A percentile compares a stretch with the other conserved stretches of the same genome.
These are phyloP conservation scores for Tuber magnatum DNA, from an alignment of 495 filamentous ascomycete genomes.

Conservation along the genomic window DNA sequence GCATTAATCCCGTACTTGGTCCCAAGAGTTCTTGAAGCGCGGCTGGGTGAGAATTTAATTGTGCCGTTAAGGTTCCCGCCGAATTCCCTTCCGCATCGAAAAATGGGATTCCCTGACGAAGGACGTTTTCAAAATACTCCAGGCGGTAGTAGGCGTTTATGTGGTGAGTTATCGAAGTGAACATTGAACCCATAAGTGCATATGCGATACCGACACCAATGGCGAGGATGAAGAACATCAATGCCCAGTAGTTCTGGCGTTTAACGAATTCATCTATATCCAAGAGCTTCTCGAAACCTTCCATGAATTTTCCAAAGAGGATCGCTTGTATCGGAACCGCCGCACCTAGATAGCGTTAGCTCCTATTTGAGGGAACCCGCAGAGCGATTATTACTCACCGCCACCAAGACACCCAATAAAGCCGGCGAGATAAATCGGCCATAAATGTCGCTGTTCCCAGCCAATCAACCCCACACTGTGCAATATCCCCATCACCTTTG, in stretches of 20 bases:
- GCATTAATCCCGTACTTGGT: constrained; percentile 49
- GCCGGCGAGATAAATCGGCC: constrained; percentile 25
- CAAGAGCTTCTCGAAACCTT: constrained; percentile 35
- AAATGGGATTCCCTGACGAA: constrained; percentile 48
- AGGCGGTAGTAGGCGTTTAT: constrained; percentile 40
- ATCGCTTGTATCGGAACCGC: constrained; percentile 43
- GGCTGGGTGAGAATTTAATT: constrained; percentile 54
- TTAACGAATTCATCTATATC: constrained; percentile 35
- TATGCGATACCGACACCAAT: constrained; percentile 45
- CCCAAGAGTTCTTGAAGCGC: constrained; percentile 58
- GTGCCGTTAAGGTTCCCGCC: constrained; percentile 55
- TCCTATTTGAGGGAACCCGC: neutral
- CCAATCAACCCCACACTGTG: constrained; percentile 22
- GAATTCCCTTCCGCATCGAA: constrained; percentile 60
- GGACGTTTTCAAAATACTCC: constrained; percentile 47
- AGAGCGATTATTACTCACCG: constrained; percentile 19
- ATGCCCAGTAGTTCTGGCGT: constrained; percentile 49
- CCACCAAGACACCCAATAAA: constrained; percentile 20
- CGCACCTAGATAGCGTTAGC: constrained; percentile 31
- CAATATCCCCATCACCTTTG: constrained; percentile 16
- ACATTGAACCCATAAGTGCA: constrained; percentile 42
- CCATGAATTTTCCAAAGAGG: constrained; percentile 39
- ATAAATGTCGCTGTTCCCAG: constrained; percentile 29
- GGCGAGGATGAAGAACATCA: constrained; percentile 53
- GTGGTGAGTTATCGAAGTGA: constrained; percentile 28